Conservation (phyloP, 805 yeast genomes). For the Wickerhamomyces mucosus region DNA sequence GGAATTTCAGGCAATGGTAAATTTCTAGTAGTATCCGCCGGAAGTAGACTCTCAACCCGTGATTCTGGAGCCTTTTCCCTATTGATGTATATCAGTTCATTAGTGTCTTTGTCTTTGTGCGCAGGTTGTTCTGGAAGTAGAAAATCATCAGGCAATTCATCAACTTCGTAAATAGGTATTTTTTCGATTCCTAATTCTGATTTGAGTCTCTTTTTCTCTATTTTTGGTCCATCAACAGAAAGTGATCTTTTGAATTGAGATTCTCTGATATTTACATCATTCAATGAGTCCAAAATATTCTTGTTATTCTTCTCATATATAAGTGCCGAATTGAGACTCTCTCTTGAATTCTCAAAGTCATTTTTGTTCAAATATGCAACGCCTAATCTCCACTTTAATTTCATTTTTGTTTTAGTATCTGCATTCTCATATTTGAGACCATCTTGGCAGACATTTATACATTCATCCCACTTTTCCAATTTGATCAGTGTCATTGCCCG, state of each 20-base stretch:
- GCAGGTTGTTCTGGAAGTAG: neutral
- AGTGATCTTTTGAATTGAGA: slow-evolving; percentile 34
- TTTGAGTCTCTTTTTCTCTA: slow-evolving; percentile 22
- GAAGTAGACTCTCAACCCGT: too few species aligned
- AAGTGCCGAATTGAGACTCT: slow-evolving; percentile 28
- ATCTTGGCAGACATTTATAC: slow-evolving; percentile 36
- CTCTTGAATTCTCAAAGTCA: slow-evolving; percentile 18
- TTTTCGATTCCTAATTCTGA: slow-evolving; percentile 2
- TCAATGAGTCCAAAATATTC: slow-evolving; percentile 23
- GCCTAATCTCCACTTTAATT: slow-evolving; percentile 44
- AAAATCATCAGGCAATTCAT: slow-evolving; percentile 32
- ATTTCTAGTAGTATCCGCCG: too few species aligned
- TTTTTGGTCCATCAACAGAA: slow-evolving; percentile 32
- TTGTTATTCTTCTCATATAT: slow-evolving; percentile 31
- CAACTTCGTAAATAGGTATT: slow-evolving; percentile 33
- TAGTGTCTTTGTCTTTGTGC: too few species aligned
- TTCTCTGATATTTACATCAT: slow-evolving; percentile 23
- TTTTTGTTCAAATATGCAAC: slow-evolving; percentile 27
- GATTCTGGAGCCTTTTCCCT: too few species aligned
- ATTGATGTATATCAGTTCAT: too few species aligned
- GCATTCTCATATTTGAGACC: slow-evolving; percentile 30
- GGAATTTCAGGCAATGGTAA: slow-evolving; percentile 39
- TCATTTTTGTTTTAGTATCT: slow-evolving; percentile 28
- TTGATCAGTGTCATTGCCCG: slow-evolving; percentile 58
- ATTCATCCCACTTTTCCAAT: slow-evolving; percentile 37